These are phyloP conservation scores for Ilex paraguariensis DNA, from an alignment of 305 asterid genomes.

Conservation along the genomic window DNA sequence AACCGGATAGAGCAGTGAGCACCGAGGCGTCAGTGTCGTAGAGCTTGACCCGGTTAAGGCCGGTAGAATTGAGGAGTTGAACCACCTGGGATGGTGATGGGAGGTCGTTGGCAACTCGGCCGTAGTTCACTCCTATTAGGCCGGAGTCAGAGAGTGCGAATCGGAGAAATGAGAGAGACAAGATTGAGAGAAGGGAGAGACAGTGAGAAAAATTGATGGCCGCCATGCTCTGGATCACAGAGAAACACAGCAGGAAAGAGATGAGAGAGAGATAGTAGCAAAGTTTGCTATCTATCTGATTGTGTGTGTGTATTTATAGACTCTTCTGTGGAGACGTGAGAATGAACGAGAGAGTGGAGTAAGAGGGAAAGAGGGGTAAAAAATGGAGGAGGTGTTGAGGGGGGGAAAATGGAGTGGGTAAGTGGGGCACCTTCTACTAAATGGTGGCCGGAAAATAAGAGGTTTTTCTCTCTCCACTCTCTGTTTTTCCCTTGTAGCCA, in stretches of 20 bases:
- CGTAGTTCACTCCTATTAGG: constrained; percentile 56
- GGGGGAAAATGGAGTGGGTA: background rate
- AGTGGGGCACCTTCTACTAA: background rate
- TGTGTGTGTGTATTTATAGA: background rate
- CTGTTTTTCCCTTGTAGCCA: too few species aligned
- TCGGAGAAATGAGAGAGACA: constrained; percentile 4
- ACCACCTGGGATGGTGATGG: constrained; percentile 56
- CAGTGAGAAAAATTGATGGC: background rate
- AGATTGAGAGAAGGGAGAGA: background rate
- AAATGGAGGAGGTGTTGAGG: constrained; percentile 1
- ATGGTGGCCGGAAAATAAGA: too few species aligned
- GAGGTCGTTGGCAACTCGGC: constrained; percentile 61
- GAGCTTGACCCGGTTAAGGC: constrained; percentile 43
- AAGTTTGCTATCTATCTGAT: background rate
- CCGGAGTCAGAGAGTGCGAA: constrained; percentile 23
- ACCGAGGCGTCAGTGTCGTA: constrained; percentile 56
- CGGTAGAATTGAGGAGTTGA: constrained; percentile 46
- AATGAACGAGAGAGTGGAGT: constrained; percentile 14
- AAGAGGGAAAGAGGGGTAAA: constrained; percentile 18
- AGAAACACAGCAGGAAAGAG: constrained; percentile 5
- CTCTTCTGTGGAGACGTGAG: background rate
- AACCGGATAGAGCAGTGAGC: constrained; percentile 46
- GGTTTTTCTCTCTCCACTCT: too few species aligned
- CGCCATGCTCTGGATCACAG: constrained; percentile 2
- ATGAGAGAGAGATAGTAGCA: background rate